A percentile compares a stretch with the other conserved stretches of the same genome.
Conservation (phyloP, 352 stramenopile species). For the Phytophthora litchii region DNA sequence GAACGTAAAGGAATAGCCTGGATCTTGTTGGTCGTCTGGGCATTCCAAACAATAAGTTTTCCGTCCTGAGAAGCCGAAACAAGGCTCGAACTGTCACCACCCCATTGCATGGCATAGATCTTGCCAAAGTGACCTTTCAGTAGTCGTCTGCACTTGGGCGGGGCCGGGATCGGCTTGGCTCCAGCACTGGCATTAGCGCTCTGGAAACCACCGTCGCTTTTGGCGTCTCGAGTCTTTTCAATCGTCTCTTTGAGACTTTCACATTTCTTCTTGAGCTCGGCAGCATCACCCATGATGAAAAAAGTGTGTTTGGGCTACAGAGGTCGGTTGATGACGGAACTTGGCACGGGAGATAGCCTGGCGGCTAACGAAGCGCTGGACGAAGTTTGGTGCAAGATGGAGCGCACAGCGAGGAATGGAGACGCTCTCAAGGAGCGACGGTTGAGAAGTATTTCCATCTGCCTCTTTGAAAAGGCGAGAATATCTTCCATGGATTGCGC, state of each 20-base stretch:
- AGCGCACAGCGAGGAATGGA: constrained; percentile 8
- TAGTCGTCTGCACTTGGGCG: constrained; percentile 92
- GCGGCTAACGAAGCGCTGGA: constrained; percentile 2
- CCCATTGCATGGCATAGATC: constrained; percentile 99
- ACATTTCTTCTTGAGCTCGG: constrained; percentile 88
- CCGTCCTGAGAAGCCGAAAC: constrained; percentile 97
- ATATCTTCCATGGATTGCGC: constrained; percentile 28
- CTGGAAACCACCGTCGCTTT: constrained; percentile 83
- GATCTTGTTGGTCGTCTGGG: constrained; percentile 96
- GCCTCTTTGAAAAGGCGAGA: constrained; percentile 3
- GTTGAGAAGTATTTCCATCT: constrained; percentile 8
- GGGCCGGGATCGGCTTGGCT: constrained; percentile 80
- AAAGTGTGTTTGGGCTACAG: constrained; percentile 10
- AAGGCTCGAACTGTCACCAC: constrained; percentile 89
- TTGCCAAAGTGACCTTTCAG: constrained; percentile 99
- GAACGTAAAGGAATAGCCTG: constrained; percentile 97
- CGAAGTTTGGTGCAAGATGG: constrained; percentile 1
- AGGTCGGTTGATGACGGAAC: not conserved
- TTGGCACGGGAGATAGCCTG: constrained; percentile 5
- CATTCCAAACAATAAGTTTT: constrained; percentile 99
- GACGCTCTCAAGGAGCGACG: constrained; percentile 15
- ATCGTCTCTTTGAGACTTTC: constrained; percentile 89
- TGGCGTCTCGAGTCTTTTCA: constrained; percentile 80
- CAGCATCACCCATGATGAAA: constrained; percentile 67
- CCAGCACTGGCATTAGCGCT: constrained; percentile 53